A percentile compares a stretch with the other conserved stretches of the same genome.
Evolutionary conservation across 495 filamentous ascomycete genomes (phyloP).

Genomic region (Penicillium lagena): DNA sequence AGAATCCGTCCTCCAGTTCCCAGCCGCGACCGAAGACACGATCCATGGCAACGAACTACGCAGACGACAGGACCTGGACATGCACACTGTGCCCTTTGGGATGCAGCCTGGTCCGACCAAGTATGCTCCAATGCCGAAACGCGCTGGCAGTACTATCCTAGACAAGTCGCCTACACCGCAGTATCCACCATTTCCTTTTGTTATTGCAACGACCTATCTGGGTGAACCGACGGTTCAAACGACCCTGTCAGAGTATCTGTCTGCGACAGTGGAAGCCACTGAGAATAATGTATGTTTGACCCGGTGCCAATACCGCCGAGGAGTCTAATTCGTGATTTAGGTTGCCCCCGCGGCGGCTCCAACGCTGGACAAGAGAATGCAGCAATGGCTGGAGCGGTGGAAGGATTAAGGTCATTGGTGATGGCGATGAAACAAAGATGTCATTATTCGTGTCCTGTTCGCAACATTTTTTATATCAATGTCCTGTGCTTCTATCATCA

Average conservation of each 20-base stretch:
- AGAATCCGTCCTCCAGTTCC: slow-evolving; percentile 6
- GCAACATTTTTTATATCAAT: neutral
- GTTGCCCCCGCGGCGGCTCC: slow-evolving; percentile 29
- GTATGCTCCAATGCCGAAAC: slow-evolving; percentile 69
- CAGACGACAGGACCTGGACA: slow-evolving; percentile 24
- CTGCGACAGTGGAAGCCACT: slow-evolving; percentile 47
- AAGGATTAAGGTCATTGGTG: slow-evolving; percentile 14
- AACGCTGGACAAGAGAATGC: slow-evolving; percentile 25
- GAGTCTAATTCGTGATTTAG: slow-evolving; percentile 9
- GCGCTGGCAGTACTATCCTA: slow-evolving; percentile 60
- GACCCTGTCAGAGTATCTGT: slow-evolving; percentile 55
- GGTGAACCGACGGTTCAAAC: slow-evolving; percentile 48
- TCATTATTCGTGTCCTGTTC: slow-evolving; percentile 2
- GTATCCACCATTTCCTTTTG: slow-evolving; percentile 56
- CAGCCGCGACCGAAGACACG: slow-evolving; percentile 6
- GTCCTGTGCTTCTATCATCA: too few relatives aligned
- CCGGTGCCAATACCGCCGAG: neutral
- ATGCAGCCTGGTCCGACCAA: slow-evolving; percentile 57
- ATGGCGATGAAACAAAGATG: neutral
- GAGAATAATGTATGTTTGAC: slow-evolving; percentile 56
- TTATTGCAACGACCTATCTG: slow-evolving; percentile 52
- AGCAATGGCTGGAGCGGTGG: slow-evolving; percentile 27
- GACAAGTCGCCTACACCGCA: slow-evolving; percentile 46
- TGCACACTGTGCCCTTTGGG: slow-evolving; percentile 51
- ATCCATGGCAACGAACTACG: slow-evolving; percentile 17